Evolutionary conservation across 176 grass and related monocot genomes (phyloP), one percentile per base, ranked within the genome.

Genomic region (Lolium perenne): DNA sequence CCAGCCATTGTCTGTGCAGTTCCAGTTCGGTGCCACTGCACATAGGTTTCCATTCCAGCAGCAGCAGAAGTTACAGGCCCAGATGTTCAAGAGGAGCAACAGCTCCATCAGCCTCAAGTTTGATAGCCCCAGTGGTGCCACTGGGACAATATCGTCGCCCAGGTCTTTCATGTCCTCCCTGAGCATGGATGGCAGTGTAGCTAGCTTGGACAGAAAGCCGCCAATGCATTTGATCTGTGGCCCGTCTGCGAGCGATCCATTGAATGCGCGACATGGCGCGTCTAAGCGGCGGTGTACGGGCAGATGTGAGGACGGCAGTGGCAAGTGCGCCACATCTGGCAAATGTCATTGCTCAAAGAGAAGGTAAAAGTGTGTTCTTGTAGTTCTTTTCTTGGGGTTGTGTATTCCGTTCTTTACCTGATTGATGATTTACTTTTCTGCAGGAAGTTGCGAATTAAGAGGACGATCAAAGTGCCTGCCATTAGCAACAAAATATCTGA

Each of bases 401-500:
- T 4, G 82, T 35, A 25, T 60, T 60, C 32, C 79, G 51, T 15
- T 43, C 57, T 87, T 71, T 12, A 53, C 58, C 55, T 73, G 45
- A 80, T 80, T 65, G 7, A 14, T 49, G 40, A 59, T 76, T 7
- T 29, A 55, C 62, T 22, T 48, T 65, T 38, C 35, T 25, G 47
- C 84, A 99, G 97, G 84, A 99, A 96, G 86, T 78, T 94, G 61
- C 87, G 92, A 49, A 87, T 90, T 71, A 99, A 95, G 88, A 96
- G 97, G 74, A 86, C 92, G 16, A 96, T 99, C n/a, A 99, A 91
- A 82, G 94, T 99, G 67, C 97, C 97, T 1, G 94, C 97, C 43
- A 96, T 99, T 73, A 99, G 97, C 82, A 96, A 96, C 65, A 99
- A 99, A 55, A 91, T 99, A 56, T 91, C 94, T 4, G 97, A 99